Percentiles rank a stretch among this genome's conserved stretches.
These are phyloP conservation scores for Sporothrix euskadiensis DNA, from an alignment of 2,329 filamentous ascomycete species.

Conservation along the genomic window DNA sequence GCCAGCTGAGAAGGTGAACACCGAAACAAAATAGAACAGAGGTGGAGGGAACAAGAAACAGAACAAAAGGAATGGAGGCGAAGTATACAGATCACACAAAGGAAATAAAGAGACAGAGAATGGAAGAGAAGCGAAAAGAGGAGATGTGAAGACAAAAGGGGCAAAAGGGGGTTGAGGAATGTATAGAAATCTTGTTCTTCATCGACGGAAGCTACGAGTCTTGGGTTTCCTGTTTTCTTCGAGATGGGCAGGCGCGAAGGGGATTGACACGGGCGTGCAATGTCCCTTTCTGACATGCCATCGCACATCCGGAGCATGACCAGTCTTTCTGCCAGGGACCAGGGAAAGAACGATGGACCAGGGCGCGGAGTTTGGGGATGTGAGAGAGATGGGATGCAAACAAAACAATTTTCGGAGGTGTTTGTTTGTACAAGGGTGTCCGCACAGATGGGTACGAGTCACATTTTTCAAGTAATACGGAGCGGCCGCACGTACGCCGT, in stretches of 20 bases:
- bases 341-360: constrained; percentile 19
- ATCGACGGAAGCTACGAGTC: constrained; percentile 4
- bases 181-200: neutral
- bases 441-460: constrained; percentile 16
- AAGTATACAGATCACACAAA: neutral
- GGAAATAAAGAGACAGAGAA: neutral
- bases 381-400: constrained; percentile 19
- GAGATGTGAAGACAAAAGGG: neutral
- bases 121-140: neutral
- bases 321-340: neutral
- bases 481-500: constrained; percentile 15
- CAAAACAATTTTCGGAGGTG: neutral
- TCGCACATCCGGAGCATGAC: constrained; percentile 10
- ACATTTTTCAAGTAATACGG: constrained; percentile 18
- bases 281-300: constrained; percentile 28
- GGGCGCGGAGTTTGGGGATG: neutral
- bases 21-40: neutral
- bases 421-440: neutral
- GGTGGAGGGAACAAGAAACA: neutral
- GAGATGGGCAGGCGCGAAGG: constrained; percentile 28
- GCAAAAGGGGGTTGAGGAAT: constrained; percentile 7
- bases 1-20: neutral
- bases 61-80: constrained; percentile 14
- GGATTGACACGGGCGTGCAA: constrained; percentile 20
- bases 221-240: constrained; percentile 25